Percentiles rank a stretch among this genome's conserved stretches.
Conservation (phyloP, 257 asterid species). For the Solanum acaule region DNA sequence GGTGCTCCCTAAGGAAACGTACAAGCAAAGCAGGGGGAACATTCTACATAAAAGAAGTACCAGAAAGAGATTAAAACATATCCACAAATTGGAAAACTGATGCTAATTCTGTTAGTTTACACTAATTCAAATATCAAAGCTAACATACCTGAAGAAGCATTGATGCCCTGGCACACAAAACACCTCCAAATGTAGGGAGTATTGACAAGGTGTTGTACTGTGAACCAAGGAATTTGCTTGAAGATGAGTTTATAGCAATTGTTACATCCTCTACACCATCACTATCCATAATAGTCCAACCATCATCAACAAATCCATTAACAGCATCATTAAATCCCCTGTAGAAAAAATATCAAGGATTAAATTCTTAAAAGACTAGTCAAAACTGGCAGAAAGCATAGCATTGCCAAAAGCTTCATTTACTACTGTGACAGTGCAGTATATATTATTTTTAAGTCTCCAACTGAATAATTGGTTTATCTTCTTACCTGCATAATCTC, state of each 20-base stretch:
- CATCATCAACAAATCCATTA: slow-evolving; percentile 93
- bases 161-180: slow-evolving; percentile 89
- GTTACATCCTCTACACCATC: slow-evolving; percentile 90
- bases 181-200: slow-evolving; percentile 78
- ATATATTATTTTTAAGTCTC: neutral
- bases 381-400: neutral
- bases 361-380: neutral
- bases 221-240: slow-evolving; percentile 70
- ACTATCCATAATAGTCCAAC: slow-evolving; percentile 78
- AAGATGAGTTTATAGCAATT: slow-evolving; percentile 68
- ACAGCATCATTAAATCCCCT: slow-evolving; percentile 97
- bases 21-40: slow-evolving; percentile 82
- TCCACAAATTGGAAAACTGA: neutral
- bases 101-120: neutral
- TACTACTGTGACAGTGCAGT: neutral
- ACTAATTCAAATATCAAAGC: neutral
- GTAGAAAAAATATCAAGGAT: neutral
- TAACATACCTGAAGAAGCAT: slow-evolving; percentile 86
- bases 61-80: neutral
- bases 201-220: slow-evolving; percentile 52
- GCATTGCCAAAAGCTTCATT: neutral
- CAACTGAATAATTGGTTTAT: neutral
- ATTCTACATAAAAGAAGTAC: slow-evolving; percentile 27
- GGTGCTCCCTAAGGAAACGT: slow-evolving; percentile 82
- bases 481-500: slow-evolving; percentile 60